Evolutionary conservation across 2,329 filamentous ascomycete genomes (phyloP), one percentile per base, ranked within the genome.

Genomic region (Xylariaceae sp.): DNA sequence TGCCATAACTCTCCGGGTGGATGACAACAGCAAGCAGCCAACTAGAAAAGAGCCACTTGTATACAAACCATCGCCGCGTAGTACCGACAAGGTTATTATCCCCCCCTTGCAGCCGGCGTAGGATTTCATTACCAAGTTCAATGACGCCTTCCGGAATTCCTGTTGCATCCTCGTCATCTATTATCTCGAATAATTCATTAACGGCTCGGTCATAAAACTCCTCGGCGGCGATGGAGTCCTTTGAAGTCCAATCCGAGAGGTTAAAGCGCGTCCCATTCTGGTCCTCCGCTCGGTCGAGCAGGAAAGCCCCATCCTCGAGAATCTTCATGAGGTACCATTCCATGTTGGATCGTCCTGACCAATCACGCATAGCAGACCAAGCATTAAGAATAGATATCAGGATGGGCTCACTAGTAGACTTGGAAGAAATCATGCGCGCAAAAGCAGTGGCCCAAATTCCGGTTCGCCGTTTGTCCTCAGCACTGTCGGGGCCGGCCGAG

Each of bases 281-380:
- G 69, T 92, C 89, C 72, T 93, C 90, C 67, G 90, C 87, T 69
- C 89, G 88, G 69, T 96, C 92, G 65, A 97, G 80, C 54, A 98
- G 80, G 70, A 97, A 97, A 40, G 92, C 89, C 63, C 95, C 95
- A 66, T 96, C 90, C 74, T 96, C 91, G 29, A 99, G 83, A 57
- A 96, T 91, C 71, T 95, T 90, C 90, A 96, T 95, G 12, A 99
- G 83, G 72, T 93, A 98, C 75, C 91, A 89, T 75, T 97, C 93
- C 80, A 99, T 87, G 62, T 92, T 95, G 64, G 88, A 85, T 67
- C 89, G 92, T 54, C 91, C 91, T 41, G 91, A 89, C 93, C 93
- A 98, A 73, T 93, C 88, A 60, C 90, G 87, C 82, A 93, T 90
- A 53, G 86, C 82, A 49, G 90, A 87, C 90, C 92, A 98, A 54